phyloP scores from a whole-genome alignment of 805 yeast species.

The Candida chauliodis region DNA sequence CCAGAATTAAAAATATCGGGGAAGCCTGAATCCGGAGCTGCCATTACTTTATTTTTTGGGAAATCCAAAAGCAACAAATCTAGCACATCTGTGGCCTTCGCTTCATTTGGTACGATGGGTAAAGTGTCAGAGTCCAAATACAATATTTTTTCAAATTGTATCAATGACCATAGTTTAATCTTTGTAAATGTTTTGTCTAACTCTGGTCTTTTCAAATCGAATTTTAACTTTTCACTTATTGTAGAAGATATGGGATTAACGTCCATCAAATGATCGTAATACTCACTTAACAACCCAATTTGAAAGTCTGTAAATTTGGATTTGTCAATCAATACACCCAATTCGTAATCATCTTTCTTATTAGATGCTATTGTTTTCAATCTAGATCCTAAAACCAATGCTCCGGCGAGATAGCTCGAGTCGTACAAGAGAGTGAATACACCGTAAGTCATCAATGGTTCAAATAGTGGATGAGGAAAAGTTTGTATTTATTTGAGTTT shows the following conservation, averaged over 20 bases:
- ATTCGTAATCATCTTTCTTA: conserved; percentile 11
- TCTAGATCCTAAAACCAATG: conserved; percentile 46
- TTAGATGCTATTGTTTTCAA: conserved; percentile 14
- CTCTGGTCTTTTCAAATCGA: conserved; percentile 49
- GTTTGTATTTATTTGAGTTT: no score
- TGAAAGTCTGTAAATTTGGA: conserved; percentile 24
- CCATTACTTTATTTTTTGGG: conserved; percentile 32
- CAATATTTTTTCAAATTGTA: conserved; percentile 42
- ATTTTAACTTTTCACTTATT: conserved; percentile 21
- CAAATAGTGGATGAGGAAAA: no score
- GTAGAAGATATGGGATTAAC: conserved; percentile 22
- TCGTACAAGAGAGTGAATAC: conserved; percentile 48
- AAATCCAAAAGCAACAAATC: conserved; percentile 27
- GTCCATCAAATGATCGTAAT: conserved; percentile 31
- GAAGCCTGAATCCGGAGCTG: conserved; percentile 86
- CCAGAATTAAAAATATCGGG: conserved; percentile 89
- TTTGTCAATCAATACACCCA: conserved; percentile 34
- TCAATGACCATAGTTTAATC: conserved; percentile 51
- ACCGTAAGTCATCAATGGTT: conserved; percentile 28
- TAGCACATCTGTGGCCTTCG: conserved; percentile 18
- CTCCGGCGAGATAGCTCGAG: conserved; percentile 54
- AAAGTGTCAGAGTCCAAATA: conserved; percentile 67
- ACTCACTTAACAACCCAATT: conserved; percentile 19
- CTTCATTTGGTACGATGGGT: conserved; percentile 31
- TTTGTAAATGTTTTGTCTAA: conserved; percentile 53